Conservation (phyloP, 176 grass and related monocot genomes). For the Elymus sibiricus region DNA sequence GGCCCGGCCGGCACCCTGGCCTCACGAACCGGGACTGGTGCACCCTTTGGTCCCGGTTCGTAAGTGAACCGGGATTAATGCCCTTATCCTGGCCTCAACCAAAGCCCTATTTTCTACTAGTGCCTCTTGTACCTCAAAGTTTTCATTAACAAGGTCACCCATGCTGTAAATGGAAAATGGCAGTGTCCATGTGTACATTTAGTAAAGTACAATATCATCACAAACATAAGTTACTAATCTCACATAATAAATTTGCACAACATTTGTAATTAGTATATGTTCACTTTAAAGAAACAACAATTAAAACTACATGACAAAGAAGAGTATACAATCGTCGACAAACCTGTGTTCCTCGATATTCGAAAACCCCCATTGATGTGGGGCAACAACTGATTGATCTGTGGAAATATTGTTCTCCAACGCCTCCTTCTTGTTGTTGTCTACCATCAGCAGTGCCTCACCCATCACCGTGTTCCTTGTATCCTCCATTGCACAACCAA, state of each 20-base stretch:
- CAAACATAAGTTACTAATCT: not conserved
- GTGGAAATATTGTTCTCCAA: not conserved
- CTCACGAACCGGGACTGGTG: no score
- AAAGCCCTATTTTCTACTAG: no score
- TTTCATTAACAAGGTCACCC: not conserved
- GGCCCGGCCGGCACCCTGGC: no score
- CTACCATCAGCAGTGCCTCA: not conserved
- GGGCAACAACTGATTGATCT: not conserved
- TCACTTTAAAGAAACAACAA: not conserved
- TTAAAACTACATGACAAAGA: not conserved
- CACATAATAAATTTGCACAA: not conserved
- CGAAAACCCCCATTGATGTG: slow-evolving; percentile 13
- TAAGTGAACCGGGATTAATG: no score
- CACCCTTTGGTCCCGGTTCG: no score
- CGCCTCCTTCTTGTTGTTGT: not conserved
- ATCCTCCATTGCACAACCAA: not conserved
- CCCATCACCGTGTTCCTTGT: no score
- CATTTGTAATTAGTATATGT: not conserved
- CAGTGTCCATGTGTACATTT: not conserved
- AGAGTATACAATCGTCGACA: not conserved
- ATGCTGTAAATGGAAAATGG: not conserved
- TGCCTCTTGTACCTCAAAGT: not conserved
- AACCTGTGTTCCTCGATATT: slow-evolving; percentile 12
- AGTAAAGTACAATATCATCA: not conserved
- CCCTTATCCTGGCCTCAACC: no score